Conservation (phyloP, 805 yeast species). For the Pichia heedii region DNA sequence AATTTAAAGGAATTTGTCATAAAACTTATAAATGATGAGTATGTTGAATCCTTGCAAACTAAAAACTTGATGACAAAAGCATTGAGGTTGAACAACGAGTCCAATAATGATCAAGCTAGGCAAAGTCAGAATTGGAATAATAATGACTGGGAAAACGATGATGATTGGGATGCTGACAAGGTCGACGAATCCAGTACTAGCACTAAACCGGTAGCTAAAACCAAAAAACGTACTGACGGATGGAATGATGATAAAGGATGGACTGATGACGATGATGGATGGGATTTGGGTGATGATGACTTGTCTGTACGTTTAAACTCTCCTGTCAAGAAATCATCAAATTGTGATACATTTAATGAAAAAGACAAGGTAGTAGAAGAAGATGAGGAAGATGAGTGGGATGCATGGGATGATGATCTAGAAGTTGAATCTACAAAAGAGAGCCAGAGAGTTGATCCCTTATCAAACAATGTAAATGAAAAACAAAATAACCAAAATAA, state of each 20-base stretch:
- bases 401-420: conserved; percentile 13
- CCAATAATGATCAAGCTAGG: too few relatives aligned
- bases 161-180: too few relatives aligned
- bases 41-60: conserved; percentile 6
- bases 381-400: conserved; percentile 25
- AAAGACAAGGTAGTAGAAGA: conserved; percentile 19
- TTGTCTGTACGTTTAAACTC: conserved; percentile 7
- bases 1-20: conserved; percentile 17
- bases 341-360: conserved; percentile 3
- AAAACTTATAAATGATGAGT: conserved; percentile 10
- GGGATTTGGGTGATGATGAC: conserved; percentile 4
- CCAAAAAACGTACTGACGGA: conserved; percentile 3
- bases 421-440: not conserved
- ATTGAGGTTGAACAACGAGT: not conserved
- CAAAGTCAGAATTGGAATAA: too few relatives aligned
- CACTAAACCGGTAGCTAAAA: too few relatives aligned
- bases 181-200: too few relatives aligned
- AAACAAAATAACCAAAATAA: too few relatives aligned
- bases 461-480: too few relatives aligned
- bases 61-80: not conserved
- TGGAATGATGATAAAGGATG: conserved; percentile 9
- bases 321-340: too few relatives aligned
- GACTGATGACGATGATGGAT: conserved; percentile 1
- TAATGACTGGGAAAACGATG: too few relatives aligned
- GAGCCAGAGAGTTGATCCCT: too few relatives aligned